Conservation (phyloP, 1,284 basidiomycete species). For the Ustilago cynodontis region DNA sequence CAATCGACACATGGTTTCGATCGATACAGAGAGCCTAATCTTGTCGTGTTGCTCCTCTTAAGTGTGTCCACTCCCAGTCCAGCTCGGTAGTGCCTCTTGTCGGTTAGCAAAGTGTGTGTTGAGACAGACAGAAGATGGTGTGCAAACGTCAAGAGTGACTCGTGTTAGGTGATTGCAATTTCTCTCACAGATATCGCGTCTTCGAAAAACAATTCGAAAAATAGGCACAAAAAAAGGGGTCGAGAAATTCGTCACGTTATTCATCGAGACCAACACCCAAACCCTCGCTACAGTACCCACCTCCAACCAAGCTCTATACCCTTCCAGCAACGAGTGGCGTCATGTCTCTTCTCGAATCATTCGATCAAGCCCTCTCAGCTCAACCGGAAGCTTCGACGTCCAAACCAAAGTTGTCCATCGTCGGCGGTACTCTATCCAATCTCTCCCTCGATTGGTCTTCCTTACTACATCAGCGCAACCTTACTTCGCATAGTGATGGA, state of each 20-base stretch:
- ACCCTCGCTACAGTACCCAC: neutral
- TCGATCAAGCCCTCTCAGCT: neutral
- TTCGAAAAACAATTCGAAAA: too few species aligned
- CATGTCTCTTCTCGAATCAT: neutral
- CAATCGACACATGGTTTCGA: neutral
- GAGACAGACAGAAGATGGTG: slow-evolving; percentile 3
- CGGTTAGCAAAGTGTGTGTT: too few species aligned
- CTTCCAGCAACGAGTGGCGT: neutral
- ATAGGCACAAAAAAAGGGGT: neutral
- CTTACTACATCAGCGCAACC: neutral
- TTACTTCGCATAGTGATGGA: slow-evolving; percentile 37
- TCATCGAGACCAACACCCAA: neutral
- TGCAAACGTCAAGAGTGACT: neutral
- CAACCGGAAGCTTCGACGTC: neutral
- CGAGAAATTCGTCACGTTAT: neutral
- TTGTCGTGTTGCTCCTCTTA: neutral
- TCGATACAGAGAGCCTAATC: too few species aligned
- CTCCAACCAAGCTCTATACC: neutral
- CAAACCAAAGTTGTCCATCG: neutral
- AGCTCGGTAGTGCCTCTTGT: too few species aligned
- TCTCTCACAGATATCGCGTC: too few species aligned
- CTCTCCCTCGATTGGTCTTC: neutral
- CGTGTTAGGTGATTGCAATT: neutral
- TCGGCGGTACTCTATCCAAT: neutral
- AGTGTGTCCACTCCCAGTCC: too few species aligned